Evolutionary conservation across 495 filamentous ascomycete genomes (phyloP), one percentile per base, ranked within the genome.

Genomic region (Thozetella sp.): DNA sequence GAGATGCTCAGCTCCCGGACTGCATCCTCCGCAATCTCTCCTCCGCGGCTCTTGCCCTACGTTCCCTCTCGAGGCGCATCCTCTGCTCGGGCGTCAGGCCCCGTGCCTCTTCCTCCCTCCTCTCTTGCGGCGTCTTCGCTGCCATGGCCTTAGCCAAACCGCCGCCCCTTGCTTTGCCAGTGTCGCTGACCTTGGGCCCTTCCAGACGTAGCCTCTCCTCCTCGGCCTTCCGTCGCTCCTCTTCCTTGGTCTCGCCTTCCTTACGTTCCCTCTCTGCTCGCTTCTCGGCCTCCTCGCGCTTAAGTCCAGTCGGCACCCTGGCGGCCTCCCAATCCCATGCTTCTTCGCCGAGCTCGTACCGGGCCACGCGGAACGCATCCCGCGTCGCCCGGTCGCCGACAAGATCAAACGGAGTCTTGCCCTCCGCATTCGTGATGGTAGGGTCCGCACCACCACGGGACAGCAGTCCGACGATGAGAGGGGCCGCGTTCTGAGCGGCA

Each of bases 331-430:
- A 99, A 70, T 93, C 82, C 90, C 90, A 97, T 3, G 68, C 72
- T 0, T 65, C 63, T 67, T 95, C 93, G 2, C 93, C 93, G 1
- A 97, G 78, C 65, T 94, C 89, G 50, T 82, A 79, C 10, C 95
- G 88, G 0, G 93, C 92, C 22, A 97, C 82, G 2, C 96, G 90
- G 78, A 99, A 99, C 3, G 93, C 91, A 66, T 98, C 94, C 1
- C 95, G 85, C 0, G 93, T 97, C 2, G 88, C 76, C 1, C 93
- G 84, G 69, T 98, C 92, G 26, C 96, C 92, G 11, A 91, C 85
- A 3, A 98, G 83, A 43, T 96, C 92, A 69, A 96, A 98, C 0
- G 95, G 73, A 0, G 92, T 89, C 66, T 87, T 90, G 20, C 88
- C 90, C 46, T 85, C 83, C 34, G 85, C 82, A 70, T 89, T 98